Percentiles rank a stretch among this genome's conserved stretches.
Evolutionary conservation across 768 basidiomycete genomes (phyloP).

Genomic region (Suillus variegatus): DNA sequence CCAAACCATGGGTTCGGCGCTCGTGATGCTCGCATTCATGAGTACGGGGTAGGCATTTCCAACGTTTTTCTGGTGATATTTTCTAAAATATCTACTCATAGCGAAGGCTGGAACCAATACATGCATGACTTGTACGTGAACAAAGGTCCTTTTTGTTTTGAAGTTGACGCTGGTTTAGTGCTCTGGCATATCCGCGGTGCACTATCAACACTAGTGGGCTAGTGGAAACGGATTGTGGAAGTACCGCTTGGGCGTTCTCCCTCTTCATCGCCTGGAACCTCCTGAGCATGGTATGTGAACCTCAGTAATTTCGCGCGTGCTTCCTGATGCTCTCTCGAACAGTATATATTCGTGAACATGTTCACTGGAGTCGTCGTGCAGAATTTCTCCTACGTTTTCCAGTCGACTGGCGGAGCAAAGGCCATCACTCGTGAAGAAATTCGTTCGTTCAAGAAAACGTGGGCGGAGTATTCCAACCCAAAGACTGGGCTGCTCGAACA

Average conservation of each 20-base stretch:
- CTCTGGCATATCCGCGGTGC: conserved; percentile 78
- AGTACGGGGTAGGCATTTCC: conserved; percentile 74
- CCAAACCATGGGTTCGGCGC: conserved; percentile 70
- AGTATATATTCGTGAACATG: conserved; percentile 97
- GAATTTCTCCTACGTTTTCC: conserved; percentile 95
- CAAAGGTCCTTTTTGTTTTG: background rate
- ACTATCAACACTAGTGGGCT: conserved; percentile 51
- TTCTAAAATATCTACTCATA: conserved; percentile 30
- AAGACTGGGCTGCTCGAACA: conserved; percentile 80
- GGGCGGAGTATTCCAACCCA: conserved; percentile 81
- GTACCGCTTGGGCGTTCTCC: conserved; percentile 75
- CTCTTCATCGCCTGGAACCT: conserved; percentile 96
- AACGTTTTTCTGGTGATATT: background rate
- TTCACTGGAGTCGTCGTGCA: conserved; percentile 97
- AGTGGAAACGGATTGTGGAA: conserved; percentile 85
- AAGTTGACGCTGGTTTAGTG: conserved; percentile 42
- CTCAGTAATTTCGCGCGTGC: conserved; percentile 16
- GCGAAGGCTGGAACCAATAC: conserved; percentile 95
- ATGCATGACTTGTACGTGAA: conserved; percentile 91
- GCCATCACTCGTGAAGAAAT: conserved; percentile 89
- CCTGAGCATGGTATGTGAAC: conserved; percentile 75
- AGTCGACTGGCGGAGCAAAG: conserved; percentile 78
- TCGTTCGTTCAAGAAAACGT: conserved; percentile 92
- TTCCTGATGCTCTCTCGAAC: conserved; percentile 11
- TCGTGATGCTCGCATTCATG: conserved; percentile 92